These are phyloP conservation scores for Niebla homalea DNA, from an alignment of 495 filamentous ascomycete genomes.

Conservation along the genomic window DNA sequence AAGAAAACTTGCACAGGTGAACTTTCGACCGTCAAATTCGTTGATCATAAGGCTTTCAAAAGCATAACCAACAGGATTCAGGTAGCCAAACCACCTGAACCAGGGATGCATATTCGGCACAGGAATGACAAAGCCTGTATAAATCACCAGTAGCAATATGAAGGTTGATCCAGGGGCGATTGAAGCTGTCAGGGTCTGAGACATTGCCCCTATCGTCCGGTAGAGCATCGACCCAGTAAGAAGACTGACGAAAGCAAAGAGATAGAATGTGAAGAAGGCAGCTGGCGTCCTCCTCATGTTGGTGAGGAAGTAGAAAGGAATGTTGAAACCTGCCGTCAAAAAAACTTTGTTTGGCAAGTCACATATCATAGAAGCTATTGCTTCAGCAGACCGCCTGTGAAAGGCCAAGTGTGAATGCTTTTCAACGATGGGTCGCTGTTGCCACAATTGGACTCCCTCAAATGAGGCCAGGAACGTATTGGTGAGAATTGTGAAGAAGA, in stretches of 20 bases:
- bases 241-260: slow-evolving; percentile 46
- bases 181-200: slow-evolving; percentile 49
- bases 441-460: no score
- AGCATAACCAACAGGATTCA: slow-evolving; percentile 64
- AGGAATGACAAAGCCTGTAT: slow-evolving; percentile 70
- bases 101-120: slow-evolving; percentile 62
- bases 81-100: slow-evolving; percentile 64
- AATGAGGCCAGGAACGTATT: slow-evolving; percentile 66
- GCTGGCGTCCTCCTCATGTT: slow-evolving; percentile 63
- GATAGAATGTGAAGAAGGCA: slow-evolving; percentile 69
- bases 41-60: slow-evolving; percentile 58
- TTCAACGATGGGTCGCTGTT: no score
- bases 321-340: slow-evolving; percentile 56
- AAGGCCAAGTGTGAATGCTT: no score
- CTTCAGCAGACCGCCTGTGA: no score
- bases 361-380: no score
- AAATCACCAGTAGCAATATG: slow-evolving; percentile 56
- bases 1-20: slow-evolving; percentile 22
- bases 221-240: slow-evolving; percentile 74
- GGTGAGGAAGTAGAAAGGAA: slow-evolving; percentile 62
- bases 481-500: slow-evolving; percentile 71
- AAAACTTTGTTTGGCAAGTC: no score
- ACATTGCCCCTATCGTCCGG: slow-evolving; percentile 54
- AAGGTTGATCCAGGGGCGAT: slow-evolving; percentile 51
- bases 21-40: slow-evolving; percentile 36